These are phyloP conservation scores for Cladophialophora chaetospira DNA, from an alignment of 2,329 filamentous ascomycete genomes.

Conservation along the genomic window DNA sequence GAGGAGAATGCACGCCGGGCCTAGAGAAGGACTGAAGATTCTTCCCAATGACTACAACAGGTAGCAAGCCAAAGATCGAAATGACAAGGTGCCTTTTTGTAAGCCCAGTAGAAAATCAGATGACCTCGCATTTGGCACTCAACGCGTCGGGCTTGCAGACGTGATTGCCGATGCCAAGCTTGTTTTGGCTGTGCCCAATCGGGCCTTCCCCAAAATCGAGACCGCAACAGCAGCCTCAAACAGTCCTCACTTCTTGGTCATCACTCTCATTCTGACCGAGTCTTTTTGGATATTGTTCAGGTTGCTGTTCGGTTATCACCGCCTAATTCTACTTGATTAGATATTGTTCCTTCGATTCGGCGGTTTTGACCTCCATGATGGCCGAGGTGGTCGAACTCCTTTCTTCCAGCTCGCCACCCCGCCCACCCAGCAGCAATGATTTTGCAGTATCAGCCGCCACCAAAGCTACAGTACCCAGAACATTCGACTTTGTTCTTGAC, in stretches of 20 bases:
- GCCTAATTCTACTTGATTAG: neutral
- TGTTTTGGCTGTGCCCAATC: slow-evolving; percentile 16
- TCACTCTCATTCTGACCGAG: too few species aligned
- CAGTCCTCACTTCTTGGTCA: neutral
- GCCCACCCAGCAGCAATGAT: neutral
- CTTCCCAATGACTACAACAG: slow-evolving; percentile 2
- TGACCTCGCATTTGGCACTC: neutral
- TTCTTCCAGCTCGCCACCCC: slow-evolving; percentile 20
- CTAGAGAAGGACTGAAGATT: slow-evolving; percentile 10
- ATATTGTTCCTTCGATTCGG: neutral
- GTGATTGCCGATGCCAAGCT: slow-evolving; percentile 7
- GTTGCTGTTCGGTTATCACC: too few species aligned
- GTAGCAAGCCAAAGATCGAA: neutral
- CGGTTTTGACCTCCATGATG: slow-evolving; percentile 4
- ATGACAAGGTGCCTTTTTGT: too few species aligned
- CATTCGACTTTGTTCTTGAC: neutral
- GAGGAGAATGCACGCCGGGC: slow-evolving; percentile 15
- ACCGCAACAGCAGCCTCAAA: neutral
- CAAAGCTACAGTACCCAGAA: neutral
- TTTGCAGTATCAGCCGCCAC: neutral
- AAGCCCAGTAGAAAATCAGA: too few species aligned
- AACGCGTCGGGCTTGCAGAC: slow-evolving; percentile 13
- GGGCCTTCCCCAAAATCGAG: neutral
- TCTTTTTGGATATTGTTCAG: too few species aligned
- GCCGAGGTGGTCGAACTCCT: slow-evolving; percentile 25